Percentiles rank a stretch among this genome's conserved stretches.
Conservation (phyloP, 352 stramenopile species). For the Globisporangium cederbergense region DNA sequence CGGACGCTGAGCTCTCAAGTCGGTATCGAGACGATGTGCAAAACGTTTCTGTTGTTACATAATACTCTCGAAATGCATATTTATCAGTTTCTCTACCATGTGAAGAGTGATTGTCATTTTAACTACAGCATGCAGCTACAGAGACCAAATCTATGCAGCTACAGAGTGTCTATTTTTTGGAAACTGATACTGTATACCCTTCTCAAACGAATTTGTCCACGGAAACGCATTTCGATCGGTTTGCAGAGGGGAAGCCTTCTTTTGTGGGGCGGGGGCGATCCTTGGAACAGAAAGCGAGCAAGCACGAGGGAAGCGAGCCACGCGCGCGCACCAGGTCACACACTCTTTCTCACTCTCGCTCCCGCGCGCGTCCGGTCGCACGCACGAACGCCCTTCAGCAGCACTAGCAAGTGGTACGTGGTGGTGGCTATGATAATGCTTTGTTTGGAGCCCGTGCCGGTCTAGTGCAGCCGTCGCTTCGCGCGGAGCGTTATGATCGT, state of each 20-base stretch:
- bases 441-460: too few species aligned
- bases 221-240: background rate
- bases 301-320: constrained; percentile 5
- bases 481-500: background rate
- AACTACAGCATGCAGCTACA: too few species aligned
- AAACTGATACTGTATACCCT: background rate
- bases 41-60: too few species aligned
- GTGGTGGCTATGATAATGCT: background rate
- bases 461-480: background rate
- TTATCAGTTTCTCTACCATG: too few species aligned
- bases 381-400: background rate
- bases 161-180: too few species aligned
- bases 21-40: too few species aligned
- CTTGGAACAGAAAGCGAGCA: constrained; percentile 1
- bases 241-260: background rate
- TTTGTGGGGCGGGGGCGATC: constrained; percentile 3
- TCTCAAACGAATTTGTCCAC: background rate
- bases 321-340: background rate
- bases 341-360: background rate
- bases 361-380: background rate
- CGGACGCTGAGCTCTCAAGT: too few species aligned
- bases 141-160: too few species aligned
- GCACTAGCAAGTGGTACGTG: constrained; percentile 1
- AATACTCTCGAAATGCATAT: too few species aligned
- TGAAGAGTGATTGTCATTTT: too few species aligned